Conservation (phyloP, 176 grass and related monocot species). For the Tillandsia leiboldiana region DNA sequence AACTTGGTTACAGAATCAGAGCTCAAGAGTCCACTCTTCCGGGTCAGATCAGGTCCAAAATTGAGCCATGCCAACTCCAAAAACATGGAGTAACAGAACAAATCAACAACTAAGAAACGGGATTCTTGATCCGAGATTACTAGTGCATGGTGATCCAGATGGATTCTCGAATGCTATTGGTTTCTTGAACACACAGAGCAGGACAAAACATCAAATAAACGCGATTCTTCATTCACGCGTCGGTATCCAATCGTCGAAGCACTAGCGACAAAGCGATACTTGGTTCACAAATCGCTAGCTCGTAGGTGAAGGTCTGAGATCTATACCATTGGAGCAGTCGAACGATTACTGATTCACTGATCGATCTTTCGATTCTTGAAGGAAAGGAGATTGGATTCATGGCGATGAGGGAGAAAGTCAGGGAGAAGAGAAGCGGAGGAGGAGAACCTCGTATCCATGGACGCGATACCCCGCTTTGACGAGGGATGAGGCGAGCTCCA, state of each 20-base stretch:
- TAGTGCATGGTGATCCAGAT: neutral
- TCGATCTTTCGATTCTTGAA: too few relatives aligned
- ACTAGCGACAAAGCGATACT: too few relatives aligned
- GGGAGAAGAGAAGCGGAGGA: neutral
- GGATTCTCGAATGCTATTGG: neutral
- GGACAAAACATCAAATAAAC: too few relatives aligned
- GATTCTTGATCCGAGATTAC: neutral
- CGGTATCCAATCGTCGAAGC: too few relatives aligned
- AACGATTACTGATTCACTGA: too few relatives aligned
- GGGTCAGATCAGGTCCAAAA: neutral
- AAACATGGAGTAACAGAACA: neutral
- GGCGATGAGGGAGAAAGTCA: too few relatives aligned
- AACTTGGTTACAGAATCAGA: neutral
- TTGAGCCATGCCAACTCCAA: neutral
- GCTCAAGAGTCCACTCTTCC: neutral
- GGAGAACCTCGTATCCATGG: constrained; percentile 36
- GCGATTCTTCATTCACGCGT: too few relatives aligned
- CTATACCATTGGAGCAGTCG: too few relatives aligned
- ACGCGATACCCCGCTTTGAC: constrained; percentile 49
- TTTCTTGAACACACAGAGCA: neutral
- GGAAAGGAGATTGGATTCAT: too few relatives aligned
- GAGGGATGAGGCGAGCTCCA: constrained; percentile 48
- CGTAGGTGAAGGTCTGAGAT: neutral
- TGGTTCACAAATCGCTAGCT: too few relatives aligned
- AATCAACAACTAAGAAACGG: neutral